phyloP scores from a whole-genome alignment of 2,329 filamentous ascomycete species.

The Dothiorella sarmentorum region DNA sequence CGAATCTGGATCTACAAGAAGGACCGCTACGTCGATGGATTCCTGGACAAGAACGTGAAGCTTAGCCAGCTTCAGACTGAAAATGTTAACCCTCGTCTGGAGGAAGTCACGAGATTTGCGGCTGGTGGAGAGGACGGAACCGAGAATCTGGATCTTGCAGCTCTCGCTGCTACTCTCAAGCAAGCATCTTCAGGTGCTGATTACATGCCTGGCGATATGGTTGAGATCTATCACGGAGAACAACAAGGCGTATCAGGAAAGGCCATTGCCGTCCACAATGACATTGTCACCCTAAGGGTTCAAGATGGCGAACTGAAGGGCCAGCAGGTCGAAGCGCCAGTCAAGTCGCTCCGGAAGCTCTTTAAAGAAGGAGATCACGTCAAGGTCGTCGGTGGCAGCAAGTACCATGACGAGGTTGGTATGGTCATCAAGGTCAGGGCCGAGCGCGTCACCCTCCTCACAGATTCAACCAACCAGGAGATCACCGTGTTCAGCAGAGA shows the following conservation, averaged over 20 bases:
- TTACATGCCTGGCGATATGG: constrained; percentile 90
- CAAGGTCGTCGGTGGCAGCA: constrained; percentile 95
- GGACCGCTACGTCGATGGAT: constrained; percentile 89
- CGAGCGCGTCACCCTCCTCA: constrained; percentile 87
- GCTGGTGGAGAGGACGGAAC: constrained; percentile 86
- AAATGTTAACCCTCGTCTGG: constrained; percentile 86
- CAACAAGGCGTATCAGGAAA: constrained; percentile 87
- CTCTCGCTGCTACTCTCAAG: constrained; percentile 84
- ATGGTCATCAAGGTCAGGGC: constrained; percentile 94
- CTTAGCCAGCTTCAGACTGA: constrained; percentile 81
- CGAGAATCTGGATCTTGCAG: constrained; percentile 87
- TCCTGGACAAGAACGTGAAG: constrained; percentile 90
- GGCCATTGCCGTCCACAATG: constrained; percentile 79
- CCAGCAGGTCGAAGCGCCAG: constrained; percentile 86
- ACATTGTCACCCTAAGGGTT: constrained; percentile 87
- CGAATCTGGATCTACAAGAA: constrained; percentile 74
- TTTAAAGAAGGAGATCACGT: constrained; percentile 95
- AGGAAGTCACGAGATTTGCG: constrained; percentile 94
- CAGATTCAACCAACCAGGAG: constrained; percentile 87
- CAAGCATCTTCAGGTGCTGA: constrained; percentile 75
- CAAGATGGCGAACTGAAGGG: constrained; percentile 77
- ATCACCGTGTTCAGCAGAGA: constrained; percentile 99
- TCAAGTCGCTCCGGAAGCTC: constrained; percentile 85
- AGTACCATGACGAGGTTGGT: constrained; percentile 91
- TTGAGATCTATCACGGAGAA: constrained; percentile 93